A percentile compares a stretch with the other conserved stretches of the same genome.
Conservation (phyloP, 2,329 filamentous ascomycete genomes). For the Xylariaceae sp. region DNA sequence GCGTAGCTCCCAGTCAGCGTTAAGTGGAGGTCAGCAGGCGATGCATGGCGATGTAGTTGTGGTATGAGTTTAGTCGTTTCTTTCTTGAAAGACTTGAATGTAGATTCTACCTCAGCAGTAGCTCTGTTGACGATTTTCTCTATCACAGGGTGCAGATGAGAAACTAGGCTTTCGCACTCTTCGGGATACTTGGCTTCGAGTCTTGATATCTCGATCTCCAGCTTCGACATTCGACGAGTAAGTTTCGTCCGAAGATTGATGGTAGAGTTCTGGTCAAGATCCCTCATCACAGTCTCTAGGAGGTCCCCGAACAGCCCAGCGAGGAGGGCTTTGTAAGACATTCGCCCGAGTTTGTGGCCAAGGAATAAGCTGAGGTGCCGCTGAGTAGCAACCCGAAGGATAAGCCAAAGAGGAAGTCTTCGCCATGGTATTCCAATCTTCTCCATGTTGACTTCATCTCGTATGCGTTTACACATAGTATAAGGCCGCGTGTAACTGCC, state of each 20-base stretch:
- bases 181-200: conserved; percentile 2
- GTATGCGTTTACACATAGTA: conserved; percentile 51
- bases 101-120: conserved; percentile 24
- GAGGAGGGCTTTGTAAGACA: conserved; percentile 57
- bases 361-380: conserved; percentile 42
- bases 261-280: conserved; percentile 29
- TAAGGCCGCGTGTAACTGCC: conserved; percentile 36
- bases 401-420: conserved; percentile 57
- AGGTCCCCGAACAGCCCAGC: conserved; percentile 42
- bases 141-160: too few relatives aligned
- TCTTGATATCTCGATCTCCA: conserved; percentile 47
- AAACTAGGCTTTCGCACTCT: conserved; percentile 23
- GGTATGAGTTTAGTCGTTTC: conserved; percentile 34
- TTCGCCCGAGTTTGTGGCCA: conserved; percentile 36
- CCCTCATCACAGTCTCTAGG: conserved; percentile 33
- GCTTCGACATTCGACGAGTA: conserved; percentile 52
- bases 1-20: conserved; percentile 35
- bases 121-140: conserved; percentile 24
- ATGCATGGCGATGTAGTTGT: conserved; percentile 34
- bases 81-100: conserved; percentile 38
- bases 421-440: conserved; percentile 53
- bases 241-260: conserved; percentile 47
- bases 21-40: conserved; percentile 28
- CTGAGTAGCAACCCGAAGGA: conserved; percentile 54
- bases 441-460: conserved; percentile 56